phyloP scores from a whole-genome alignment of 345 rosid species.

The Gossypium arboreum region DNA sequence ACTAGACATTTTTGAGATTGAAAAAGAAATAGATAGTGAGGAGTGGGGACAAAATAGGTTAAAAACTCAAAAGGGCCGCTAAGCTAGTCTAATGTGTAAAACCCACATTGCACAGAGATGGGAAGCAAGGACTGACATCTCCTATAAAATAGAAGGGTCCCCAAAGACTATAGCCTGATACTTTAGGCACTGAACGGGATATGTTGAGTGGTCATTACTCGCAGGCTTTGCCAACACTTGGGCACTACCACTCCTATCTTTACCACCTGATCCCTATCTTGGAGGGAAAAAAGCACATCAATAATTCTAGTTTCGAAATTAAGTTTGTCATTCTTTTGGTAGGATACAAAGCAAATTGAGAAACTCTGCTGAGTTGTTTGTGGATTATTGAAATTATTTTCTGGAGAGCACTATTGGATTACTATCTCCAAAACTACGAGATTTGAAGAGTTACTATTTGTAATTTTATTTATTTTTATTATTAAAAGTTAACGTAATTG shows the following conservation, averaged over 20 bases:
- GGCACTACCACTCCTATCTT: constrained; percentile 29
- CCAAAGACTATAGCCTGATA: background rate
- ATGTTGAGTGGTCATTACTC: constrained; percentile 49
- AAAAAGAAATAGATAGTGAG: no score
- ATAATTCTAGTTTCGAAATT: background rate
- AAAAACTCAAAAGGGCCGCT: background rate
- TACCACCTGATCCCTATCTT: constrained; percentile 44
- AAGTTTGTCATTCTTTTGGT: background rate
- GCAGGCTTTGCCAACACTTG: constrained; percentile 42
- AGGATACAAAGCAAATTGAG: background rate
- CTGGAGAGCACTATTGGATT: no score
- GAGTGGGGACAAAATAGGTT: no score
- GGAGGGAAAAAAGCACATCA: background rate
- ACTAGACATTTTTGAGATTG: no score
- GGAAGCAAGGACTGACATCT: background rate
- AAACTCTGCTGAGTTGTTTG: background rate
- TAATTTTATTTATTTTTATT: no score
- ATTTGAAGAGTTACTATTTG: no score
- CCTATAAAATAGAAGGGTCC: background rate
- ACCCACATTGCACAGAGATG: constrained; percentile 32
- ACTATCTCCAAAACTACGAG: no score
- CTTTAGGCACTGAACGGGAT: constrained; percentile 56
- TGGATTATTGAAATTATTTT: no score
- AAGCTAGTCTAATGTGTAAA: background rate
- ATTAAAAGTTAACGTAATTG: no score